Evolutionary conservation across 1,284 basidiomycete species (phyloP).

Genomic region (Ganoderma leucocontextum): DNA sequence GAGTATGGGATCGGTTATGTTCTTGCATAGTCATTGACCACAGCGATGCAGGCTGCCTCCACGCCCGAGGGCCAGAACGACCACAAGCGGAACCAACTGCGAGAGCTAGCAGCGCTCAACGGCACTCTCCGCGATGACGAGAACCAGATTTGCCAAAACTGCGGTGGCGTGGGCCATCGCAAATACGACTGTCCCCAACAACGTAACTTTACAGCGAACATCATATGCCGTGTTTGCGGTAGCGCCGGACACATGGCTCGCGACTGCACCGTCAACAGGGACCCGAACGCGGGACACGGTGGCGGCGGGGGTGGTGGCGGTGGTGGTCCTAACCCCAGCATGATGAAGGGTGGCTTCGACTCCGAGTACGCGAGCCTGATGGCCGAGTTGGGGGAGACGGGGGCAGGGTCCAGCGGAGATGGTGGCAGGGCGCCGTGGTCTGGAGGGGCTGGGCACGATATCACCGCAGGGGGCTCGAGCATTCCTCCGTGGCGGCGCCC

Average conservation of each 20-base stretch:
- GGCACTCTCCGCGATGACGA: conserved; percentile 99
- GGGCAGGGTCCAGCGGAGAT: conserved; percentile 63
- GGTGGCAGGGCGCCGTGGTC: conserved; percentile 62
- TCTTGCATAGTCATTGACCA: conserved; percentile 18
- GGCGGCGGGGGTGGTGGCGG: conserved; percentile 4
- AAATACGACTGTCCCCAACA: conserved; percentile 98
- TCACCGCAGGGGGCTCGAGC: conserved; percentile 81
- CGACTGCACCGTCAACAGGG: conserved; percentile 89
- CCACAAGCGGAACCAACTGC: conserved; percentile 98
- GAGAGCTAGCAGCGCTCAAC: conserved; percentile 97
- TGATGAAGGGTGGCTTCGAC: conserved; percentile 83
- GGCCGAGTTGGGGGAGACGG: conserved; percentile 96
- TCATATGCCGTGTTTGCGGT: conserved; percentile 96
- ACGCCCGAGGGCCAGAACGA: conserved; percentile 99
- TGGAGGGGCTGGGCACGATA: conserved; percentile 72
- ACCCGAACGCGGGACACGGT: conserved; percentile 62
- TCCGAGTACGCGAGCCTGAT: conserved; percentile 97
- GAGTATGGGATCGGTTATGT: conserved; percentile 43
- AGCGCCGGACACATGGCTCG: conserved; percentile 97
- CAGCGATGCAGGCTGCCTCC: conserved; percentile 82
- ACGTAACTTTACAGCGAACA: conserved; percentile 96
- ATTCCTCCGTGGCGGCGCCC: conserved; percentile 89
- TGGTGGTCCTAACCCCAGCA: conserved; percentile 47
- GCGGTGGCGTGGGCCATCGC: conserved; percentile 92
- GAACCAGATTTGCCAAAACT: conserved; percentile 99